A percentile compares a stretch with the other conserved stretches of the same genome.
These are phyloP conservation scores for Atkinsonella hypoxylon DNA, from an alignment of 2,329 filamentous ascomycete species.

Conservation along the genomic window DNA sequence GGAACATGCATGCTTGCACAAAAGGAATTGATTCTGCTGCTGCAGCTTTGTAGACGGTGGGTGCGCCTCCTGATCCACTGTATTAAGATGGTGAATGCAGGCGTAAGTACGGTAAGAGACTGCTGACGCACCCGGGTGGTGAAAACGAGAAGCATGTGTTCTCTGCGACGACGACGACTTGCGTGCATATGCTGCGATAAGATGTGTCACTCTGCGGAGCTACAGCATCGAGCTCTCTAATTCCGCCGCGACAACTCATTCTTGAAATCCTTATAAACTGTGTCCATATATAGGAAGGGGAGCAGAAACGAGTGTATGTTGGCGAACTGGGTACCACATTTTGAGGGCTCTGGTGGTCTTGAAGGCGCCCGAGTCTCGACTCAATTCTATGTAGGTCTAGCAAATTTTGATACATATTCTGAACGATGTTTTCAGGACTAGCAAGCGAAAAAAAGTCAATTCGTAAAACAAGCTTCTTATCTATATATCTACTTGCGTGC, in stretches of 20 bases:
- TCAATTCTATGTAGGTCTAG: constrained; percentile 6
- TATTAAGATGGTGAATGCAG: not conserved
- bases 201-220: constrained; percentile 21
- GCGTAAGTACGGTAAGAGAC: not conserved
- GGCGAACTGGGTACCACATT: constrained; percentile 21
- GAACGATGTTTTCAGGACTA: too few relatives aligned
- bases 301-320: constrained; percentile 24
- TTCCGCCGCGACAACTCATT: constrained; percentile 24
- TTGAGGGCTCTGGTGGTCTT: constrained; percentile 10
- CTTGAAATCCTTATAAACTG: constrained; percentile 22
- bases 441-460: too few relatives aligned
- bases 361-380: not conserved
- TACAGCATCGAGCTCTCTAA: constrained; percentile 15
- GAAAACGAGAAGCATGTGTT: too few relatives aligned
- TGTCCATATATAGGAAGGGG: constrained; percentile 23
- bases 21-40: not conserved
- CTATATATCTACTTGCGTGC: too few relatives aligned
- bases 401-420: not conserved
- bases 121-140: not conserved
- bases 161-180: too few relatives aligned
- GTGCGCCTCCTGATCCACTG: not conserved
- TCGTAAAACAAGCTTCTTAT: too few relatives aligned
- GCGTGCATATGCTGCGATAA: too few relatives aligned
- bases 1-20: not conserved
- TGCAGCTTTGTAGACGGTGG: not conserved